These are phyloP conservation scores for Chytridiales sp. DNA, from an alignment of 371 early-diverging fungal genomes.

Conservation along the genomic window DNA sequence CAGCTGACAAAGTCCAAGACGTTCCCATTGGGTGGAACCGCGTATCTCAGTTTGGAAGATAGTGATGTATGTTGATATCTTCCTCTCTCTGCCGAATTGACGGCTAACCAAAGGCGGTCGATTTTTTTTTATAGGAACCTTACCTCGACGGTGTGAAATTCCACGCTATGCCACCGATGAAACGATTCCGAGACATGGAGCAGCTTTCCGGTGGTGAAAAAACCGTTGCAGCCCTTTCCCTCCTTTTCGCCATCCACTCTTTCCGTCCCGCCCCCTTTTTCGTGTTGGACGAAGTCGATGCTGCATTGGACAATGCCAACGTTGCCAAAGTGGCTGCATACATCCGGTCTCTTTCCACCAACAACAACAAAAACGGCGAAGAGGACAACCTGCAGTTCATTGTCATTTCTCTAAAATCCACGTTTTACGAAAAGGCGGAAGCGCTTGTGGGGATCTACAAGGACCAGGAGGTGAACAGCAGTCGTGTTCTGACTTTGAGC, in stretches of 20 bases:
- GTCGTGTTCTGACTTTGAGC: conserved; percentile 79
- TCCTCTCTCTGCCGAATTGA: not conserved
- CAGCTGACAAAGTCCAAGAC: conserved; percentile 78
- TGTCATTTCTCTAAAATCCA: conserved; percentile 95
- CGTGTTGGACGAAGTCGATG: conserved; percentile 99
- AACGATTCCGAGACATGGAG: conserved; percentile 99
- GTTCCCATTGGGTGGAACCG: conserved; percentile 91
- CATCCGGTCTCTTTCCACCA: conserved; percentile 57
- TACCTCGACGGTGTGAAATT: conserved; percentile 92
- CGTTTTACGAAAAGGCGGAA: conserved; percentile 92
- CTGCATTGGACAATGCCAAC: conserved; percentile 98
- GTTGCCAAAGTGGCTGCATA: conserved; percentile 91
- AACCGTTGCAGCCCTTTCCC: conserved; percentile 95
- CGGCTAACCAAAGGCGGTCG: not conserved
- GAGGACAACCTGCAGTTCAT: conserved; percentile 85
- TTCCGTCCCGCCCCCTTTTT: conserved; percentile 98
- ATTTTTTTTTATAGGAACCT: conserved; percentile 68
- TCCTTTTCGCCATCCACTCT: conserved; percentile 96
- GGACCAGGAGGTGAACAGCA: conserved; percentile 82
- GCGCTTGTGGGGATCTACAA: conserved; percentile 97
- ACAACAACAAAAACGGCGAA: conserved; percentile 12
- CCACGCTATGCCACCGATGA: conserved; percentile 99
- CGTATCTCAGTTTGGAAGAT: conserved; percentile 93
- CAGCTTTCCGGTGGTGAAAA: conserved; percentile 99
- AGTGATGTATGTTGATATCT: conserved; percentile 51